These are phyloP conservation scores for Heritiera littoralis DNA, from an alignment of 345 rosid species.

Conservation along the genomic window DNA sequence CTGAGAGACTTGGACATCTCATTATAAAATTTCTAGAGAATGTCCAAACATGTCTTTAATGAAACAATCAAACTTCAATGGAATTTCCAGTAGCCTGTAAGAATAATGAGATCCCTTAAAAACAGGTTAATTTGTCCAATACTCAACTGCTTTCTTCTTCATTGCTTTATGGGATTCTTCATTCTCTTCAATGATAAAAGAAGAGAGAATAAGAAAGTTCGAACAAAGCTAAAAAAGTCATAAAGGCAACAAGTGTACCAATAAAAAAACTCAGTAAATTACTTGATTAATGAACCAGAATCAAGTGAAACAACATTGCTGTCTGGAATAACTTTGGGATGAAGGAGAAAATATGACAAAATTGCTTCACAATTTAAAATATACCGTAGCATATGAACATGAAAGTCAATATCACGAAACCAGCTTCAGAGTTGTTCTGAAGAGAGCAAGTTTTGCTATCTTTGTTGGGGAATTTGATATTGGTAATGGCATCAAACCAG, in stretches of 20 bases:
- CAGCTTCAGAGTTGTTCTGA: not conserved
- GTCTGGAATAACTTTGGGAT: constrained; percentile 21
- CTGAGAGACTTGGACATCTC: not conserved
- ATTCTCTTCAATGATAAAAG: constrained; percentile 17
- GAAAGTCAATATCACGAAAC: not conserved
- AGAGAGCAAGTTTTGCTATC: constrained; percentile 1
- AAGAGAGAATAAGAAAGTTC: constrained; percentile 1
- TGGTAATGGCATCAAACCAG: constrained; percentile 60
- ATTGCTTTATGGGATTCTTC: constrained; percentile 37
- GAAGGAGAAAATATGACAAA: constrained; percentile 29
- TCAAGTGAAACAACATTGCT: not conserved
- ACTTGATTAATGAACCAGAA: not conserved
- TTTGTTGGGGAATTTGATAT: not conserved
- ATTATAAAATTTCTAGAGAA: not conserved
- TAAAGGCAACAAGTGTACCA: constrained; percentile 17
- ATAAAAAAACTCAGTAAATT: not conserved
- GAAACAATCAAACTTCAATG: not conserved
- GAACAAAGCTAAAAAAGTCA: constrained; percentile 20
- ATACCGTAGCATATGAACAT: not conserved
- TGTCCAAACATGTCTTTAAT: not conserved
- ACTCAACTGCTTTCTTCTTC: not conserved
- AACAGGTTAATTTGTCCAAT: constrained; percentile 15
- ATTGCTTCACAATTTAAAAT: constrained; percentile 18
- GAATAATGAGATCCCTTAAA: constrained; percentile 1
- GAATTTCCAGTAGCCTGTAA: not conserved